Conservation (phyloP, 2,329 filamentous ascomycete species). For the Fusarium begoniae region DNA sequence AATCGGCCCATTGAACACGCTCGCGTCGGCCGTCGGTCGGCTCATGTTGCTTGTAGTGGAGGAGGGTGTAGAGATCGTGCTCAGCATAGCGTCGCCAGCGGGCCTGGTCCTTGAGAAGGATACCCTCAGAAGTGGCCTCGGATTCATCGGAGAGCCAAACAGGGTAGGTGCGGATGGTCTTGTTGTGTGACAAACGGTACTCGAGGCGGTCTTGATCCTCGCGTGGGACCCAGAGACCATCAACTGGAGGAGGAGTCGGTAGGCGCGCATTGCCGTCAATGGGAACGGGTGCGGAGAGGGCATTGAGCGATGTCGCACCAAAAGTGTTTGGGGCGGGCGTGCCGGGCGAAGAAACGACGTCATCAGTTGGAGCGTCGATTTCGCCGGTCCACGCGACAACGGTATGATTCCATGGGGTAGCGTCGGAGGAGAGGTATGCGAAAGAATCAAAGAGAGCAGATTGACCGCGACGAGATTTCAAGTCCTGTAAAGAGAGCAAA, state of each 20-base stretch:
- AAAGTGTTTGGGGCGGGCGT: conserved; percentile 58
- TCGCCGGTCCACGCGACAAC: conserved; percentile 97
- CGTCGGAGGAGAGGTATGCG: conserved; percentile 83
- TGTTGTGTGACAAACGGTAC: conserved; percentile 74
- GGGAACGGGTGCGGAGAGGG: conserved; percentile 82
- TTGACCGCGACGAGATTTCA: conserved; percentile 82
- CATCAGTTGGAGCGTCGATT: conserved; percentile 65
- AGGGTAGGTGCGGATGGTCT: conserved; percentile 81
- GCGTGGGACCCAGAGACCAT: conserved; percentile 76
- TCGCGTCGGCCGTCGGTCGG: conserved; percentile 86
- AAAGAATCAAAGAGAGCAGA: conserved; percentile 95
- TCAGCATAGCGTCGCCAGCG: conserved; percentile 93
- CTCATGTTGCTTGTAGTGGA: conserved; percentile 96
- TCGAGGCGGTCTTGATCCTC: conserved; percentile 79
- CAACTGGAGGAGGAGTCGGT: conserved; percentile 66
- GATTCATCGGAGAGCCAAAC: conserved; percentile 88
- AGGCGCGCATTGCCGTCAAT: conserved; percentile 68
- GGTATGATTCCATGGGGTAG: conserved; percentile 88
- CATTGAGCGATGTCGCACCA: conserved; percentile 69
- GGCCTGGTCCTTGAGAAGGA: conserved; percentile 81
- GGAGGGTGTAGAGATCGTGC: conserved; percentile 88
- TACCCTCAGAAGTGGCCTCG: conserved; percentile 72
- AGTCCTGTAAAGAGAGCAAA: conserved; percentile 61
- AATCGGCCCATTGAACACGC: conserved; percentile 88
- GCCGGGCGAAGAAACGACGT: conserved; percentile 54